Evolutionary conservation across 2,329 filamentous ascomycete species (phyloP).

Genomic region (Aspergillus amoenus): DNA sequence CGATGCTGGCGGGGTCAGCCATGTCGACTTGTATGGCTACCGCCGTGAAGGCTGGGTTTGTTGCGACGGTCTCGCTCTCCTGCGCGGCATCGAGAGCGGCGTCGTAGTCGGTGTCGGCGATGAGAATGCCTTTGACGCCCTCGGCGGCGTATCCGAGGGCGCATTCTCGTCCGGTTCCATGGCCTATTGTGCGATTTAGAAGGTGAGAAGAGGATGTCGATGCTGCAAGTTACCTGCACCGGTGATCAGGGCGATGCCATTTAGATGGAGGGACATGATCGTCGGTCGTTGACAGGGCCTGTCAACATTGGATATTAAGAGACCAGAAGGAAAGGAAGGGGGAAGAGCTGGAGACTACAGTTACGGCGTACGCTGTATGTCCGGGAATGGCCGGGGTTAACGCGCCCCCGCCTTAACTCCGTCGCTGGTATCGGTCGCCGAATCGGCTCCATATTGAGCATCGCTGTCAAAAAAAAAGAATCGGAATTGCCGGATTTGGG

Average conservation of each 20-base stretch:
- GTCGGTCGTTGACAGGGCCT: too few relatives aligned
- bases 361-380: too few relatives aligned
- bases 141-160: conserved; percentile 20
- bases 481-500: too few relatives aligned
- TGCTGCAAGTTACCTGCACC: conserved; percentile 10
- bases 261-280: conserved; percentile 7
- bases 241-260: conserved; percentile 13
- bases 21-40: conserved; percentile 28
- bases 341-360: too few relatives aligned
- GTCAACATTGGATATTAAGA: too few relatives aligned
- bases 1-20: conserved; percentile 17
- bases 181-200: conserved; percentile 1
- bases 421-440: too few relatives aligned
- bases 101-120: conserved; percentile 26
- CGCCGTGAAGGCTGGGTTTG: conserved; percentile 22
- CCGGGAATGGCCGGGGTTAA: too few relatives aligned
- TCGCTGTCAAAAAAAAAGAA: too few relatives aligned
- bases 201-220: too few relatives aligned
- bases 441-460: too few relatives aligned
- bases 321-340: too few relatives aligned
- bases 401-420: too few relatives aligned
- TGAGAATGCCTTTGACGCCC: conserved; percentile 21
- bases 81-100: conserved; percentile 20
- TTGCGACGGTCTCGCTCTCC: conserved; percentile 25
- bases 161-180: conserved; percentile 13